Percentiles rank a stretch among this genome's conserved stretches.
These are phyloP conservation scores for Bipolaris cookei DNA, from an alignment of 2,329 filamentous ascomycete species.

Conservation along the genomic window DNA sequence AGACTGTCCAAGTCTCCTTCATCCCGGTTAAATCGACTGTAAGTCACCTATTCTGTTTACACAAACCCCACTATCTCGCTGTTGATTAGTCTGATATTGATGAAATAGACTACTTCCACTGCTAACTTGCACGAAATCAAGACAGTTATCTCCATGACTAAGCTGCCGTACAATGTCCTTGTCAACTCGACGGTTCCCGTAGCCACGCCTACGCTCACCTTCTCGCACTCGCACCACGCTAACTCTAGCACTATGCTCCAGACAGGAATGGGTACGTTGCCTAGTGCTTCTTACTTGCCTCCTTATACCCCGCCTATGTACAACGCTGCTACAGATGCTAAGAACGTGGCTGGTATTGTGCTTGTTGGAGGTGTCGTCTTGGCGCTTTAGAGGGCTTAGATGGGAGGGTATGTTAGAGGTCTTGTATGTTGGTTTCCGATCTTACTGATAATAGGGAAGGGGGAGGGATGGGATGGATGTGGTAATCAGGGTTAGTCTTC, in stretches of 20 bases:
- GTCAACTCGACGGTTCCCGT: constrained; percentile 1
- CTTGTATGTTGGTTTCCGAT: neutral
- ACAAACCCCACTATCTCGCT: neutral
- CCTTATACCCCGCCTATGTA: neutral
- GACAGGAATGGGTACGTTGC: constrained; percentile 1
- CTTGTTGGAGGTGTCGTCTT: constrained; percentile 8
- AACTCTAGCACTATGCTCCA: constrained; percentile 2
- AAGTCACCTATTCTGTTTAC: neutral
- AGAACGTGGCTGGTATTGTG: constrained; percentile 4
- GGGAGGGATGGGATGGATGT: too few species aligned
- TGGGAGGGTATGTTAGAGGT: too few species aligned
- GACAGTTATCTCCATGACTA: neutral
- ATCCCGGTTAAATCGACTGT: neutral
- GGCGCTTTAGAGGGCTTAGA: constrained; percentile 13
- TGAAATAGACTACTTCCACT: neutral
- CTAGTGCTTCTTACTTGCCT: constrained; percentile 3
- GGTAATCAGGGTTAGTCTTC: too few species aligned
- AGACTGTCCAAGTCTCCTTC: neutral
- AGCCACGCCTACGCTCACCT: neutral
- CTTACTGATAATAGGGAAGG: neutral
- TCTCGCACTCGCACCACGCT: neutral
- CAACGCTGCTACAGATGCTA: constrained; percentile 11
- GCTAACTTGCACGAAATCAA: neutral
- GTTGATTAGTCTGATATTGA: neutral
- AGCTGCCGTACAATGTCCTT: neutral